Evolutionary conservation across 108 stramenopile genomes (phyloP), one percentile per base, ranked within the genome.

Genomic region (Pseudonitzschia pungens): DNA sequence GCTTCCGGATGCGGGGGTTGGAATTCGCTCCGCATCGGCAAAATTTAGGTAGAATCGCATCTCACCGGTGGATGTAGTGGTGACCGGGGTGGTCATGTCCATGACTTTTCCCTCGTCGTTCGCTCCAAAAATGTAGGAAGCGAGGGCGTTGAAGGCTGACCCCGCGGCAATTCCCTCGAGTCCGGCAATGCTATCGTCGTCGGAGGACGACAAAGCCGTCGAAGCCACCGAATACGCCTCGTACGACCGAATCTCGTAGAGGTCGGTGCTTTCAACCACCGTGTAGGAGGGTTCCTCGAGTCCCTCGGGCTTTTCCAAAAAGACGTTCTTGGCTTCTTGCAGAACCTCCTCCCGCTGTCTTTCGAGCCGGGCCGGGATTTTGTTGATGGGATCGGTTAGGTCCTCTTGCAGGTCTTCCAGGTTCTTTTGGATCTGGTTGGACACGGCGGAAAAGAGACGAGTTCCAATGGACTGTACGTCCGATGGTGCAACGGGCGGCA

Each of bases 61-160:
- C 74, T 91, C 92, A n/a, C 89, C 89, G 16, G 77, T 63, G 48
- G 83, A 86, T 51, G 92, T 93, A 18, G 89, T 91, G 43, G 89
- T 88, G 15, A 98, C 96, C 1, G 97, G 97, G 16, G 93, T 96
- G 16, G 97, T 96, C 96, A 96, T 96, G n/a, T 87, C 88, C 92
- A 98, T 92, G 29, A 79, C 69, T 44, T 81, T 79, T 32, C 85
- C 82, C 57, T 87, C 88, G 18, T 83, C 77, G 72, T 97, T 97
- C 29, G 83, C 93, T 10, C 97, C 97, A 72, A 98, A 96, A 48
- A 98, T 56, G 71, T 96, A 98, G 48, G 91, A 90, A 15, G 96
- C 97, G 21, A 98, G 73, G 10, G 92, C 81, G 67, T 96, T 96
- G 82, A 96, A 98, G 59, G 86, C 88, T 44, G 66, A 85, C 69